phyloP scores from a whole-genome alignment of 1,284 basidiomycete genomes.

The Cutaneotrichosporon mucoides region DNA sequence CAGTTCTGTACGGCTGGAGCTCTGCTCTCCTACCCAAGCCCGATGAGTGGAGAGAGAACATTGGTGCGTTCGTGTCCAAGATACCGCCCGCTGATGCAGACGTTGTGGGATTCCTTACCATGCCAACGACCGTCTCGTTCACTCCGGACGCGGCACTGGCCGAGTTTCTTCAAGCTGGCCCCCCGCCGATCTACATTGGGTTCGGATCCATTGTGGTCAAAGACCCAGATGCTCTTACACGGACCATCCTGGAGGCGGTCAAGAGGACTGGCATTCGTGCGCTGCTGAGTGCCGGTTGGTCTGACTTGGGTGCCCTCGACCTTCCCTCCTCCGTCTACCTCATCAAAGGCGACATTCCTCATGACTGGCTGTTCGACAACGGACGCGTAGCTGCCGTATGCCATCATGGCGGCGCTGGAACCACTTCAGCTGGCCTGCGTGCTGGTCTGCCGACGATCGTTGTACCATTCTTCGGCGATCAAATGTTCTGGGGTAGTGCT shows the following conservation, averaged over 20 bases:
- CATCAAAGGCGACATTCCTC: conserved; percentile 57
- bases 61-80: conserved; percentile 50
- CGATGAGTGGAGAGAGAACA: conserved; percentile 60
- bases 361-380: conserved; percentile 65
- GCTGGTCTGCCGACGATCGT: conserved; percentile 63
- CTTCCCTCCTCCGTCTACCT: conserved; percentile 59
- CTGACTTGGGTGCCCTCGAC: conserved; percentile 52
- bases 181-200: conserved; percentile 57
- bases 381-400: conserved; percentile 60
- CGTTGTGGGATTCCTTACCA: conserved; percentile 58
- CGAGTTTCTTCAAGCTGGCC: conserved; percentile 55
- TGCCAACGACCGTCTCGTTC: not conserved
- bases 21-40: conserved; percentile 62
- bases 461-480: conserved; percentile 68
- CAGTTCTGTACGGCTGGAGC: conserved; percentile 70
- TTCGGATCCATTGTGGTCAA: conserved; percentile 64
- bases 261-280: conserved; percentile 57
- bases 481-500: conserved; percentile 57
- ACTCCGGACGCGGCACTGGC: conserved; percentile 45
- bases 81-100: conserved; percentile 46
- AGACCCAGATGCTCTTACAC: conserved; percentile 55
- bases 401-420: conserved; percentile 69
- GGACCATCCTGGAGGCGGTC: conserved; percentile 59
- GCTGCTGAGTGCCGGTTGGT: conserved; percentile 61
- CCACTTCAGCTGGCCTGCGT: conserved; percentile 60